Base-by-base conservation (phyloP, 768 basidiomycete genomes). In the Russula earlei region DNA sequence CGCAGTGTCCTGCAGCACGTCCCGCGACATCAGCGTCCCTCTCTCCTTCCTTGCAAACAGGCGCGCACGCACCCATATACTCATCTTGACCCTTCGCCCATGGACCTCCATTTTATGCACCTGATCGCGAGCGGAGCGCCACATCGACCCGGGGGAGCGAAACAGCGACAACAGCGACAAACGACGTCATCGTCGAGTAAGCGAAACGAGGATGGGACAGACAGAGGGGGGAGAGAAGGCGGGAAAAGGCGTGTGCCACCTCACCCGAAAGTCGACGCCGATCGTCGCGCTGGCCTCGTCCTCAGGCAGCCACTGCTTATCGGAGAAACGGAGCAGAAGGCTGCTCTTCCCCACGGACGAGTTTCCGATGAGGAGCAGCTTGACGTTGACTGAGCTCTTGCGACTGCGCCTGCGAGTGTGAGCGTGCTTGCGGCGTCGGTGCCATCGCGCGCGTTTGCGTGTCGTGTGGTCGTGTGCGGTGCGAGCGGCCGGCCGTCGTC, bases 301-400 rank as follows among this genome's bases (percentile, higher is more conserved):
- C 67, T 91, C 87, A 7, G 89, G 84, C 19, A 97, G 72, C 85
- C 93, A 97, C 64, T 91, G 88, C 71, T 95, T 89, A 67, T 97
- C 94, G 2, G 93, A 93, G 74, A 97, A 98, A n/a, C 95, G 80
- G 9, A 98, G 74, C 4, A 98, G 69, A 14, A 98, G 74, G 63
- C 90, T 92, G 60, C 87, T 91, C 76, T 93, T 90, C 63, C 95
- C 95, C 15, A 98, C 95, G 4, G 87, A 89, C 10, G 87, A 86
- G 66, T 91, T 91, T 34, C 88, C 88, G 48, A 91, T 91, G 31
- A 92, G 75, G 9, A 92, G 78, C 2, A 92, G 77, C 70, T 92
- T 92, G 67, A 85, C 82, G 53, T 91, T 91, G 42, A 87, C n/a
- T 48, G 24, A 54, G 46, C 17, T 58, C 57, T 54, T 54, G n/a